Base-by-base conservation (phyloP, 164 flowering plant species). In the Vitis riparia region DNA sequence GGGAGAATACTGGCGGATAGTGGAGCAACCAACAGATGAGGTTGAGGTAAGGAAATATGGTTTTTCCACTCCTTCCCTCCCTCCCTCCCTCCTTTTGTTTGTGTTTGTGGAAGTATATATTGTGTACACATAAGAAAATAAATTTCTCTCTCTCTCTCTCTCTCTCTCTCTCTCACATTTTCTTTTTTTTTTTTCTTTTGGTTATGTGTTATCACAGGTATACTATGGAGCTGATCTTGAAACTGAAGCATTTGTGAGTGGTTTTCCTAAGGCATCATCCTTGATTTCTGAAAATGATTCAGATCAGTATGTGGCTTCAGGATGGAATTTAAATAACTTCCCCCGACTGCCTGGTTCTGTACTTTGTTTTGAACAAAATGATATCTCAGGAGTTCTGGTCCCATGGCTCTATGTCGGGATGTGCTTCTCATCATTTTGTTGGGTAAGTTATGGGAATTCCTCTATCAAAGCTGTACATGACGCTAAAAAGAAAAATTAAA, bases 361-460 rank as follows among this genome's bases (percentile, higher is more conserved):
- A 29, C 86, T 93, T 50, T 77, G 79, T 76, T 91, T 88, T 75
- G 98, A 93, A 76, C 72, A 70, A 66, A 76, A 82, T 62, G 91
- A 93, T 65, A 93, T 93, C 50, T 91, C 98, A 0, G 98, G 98
- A 58, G 98, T 93, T 71, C 73, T 88, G 30, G 97, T 91, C 37
- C 98, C 98, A 52, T 93, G 98, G 98, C 83, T 93, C 15, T 91
- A 93, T 79, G 76, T 93, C 59, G 97, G 98, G 51, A 93, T 91
- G 97, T 93, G 97, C 79, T 88, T 93, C 76, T 93, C 98, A 29
- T 91, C 98, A 75, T 93, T 93, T 79, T 93, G 98, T 75, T 93
- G 98, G 98, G 98, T 91, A 85, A 71, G 93, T 73, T 17, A 3
- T 23, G 16, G 14, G 30, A 52, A 11, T 37, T 58, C 47, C 17